Conservation (phyloP, 2,329 filamentous ascomycete genomes). For the Aspergillus candidus region DNA sequence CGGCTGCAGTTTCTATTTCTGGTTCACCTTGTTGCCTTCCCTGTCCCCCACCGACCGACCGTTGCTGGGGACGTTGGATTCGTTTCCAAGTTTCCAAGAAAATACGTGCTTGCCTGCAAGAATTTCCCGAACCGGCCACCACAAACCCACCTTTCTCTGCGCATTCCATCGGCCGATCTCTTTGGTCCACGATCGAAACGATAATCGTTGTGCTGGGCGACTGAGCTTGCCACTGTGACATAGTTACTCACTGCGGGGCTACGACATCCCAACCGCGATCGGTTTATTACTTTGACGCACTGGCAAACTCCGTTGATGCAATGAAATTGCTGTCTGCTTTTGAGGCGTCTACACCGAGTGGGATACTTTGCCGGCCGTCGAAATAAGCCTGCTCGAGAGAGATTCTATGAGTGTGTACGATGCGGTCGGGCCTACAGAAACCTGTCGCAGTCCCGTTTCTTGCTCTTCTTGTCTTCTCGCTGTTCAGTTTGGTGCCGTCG, state of each 20-base stretch:
- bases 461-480: constrained; percentile 27
- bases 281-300: too few relatives aligned
- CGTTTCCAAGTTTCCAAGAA: constrained; percentile 6
- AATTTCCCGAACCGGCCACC: not conserved
- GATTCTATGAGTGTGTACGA: constrained; percentile 20
- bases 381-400: constrained; percentile 1
- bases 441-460: constrained; percentile 31
- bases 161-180: too few relatives aligned
- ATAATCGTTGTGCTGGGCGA: too few relatives aligned
- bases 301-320: too few relatives aligned
- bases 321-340: not conserved
- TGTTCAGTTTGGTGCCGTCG: constrained; percentile 31
- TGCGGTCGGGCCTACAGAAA: constrained; percentile 31
- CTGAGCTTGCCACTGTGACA: too few relatives aligned
- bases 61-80: not conserved
- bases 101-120: constrained; percentile 1
- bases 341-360: not conserved
- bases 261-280: too few relatives aligned
- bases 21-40: not conserved
- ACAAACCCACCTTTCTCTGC: too few relatives aligned
- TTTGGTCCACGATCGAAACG: too few relatives aligned
- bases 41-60: constrained; percentile 5
- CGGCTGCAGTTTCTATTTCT: not conserved
- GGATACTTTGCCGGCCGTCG: not conserved
- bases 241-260: too few relatives aligned